Percentiles rank a stretch among this genome's conserved stretches.
Conservation (phyloP, 2,329 filamentous ascomycete genomes). For the Claviceps africana region DNA sequence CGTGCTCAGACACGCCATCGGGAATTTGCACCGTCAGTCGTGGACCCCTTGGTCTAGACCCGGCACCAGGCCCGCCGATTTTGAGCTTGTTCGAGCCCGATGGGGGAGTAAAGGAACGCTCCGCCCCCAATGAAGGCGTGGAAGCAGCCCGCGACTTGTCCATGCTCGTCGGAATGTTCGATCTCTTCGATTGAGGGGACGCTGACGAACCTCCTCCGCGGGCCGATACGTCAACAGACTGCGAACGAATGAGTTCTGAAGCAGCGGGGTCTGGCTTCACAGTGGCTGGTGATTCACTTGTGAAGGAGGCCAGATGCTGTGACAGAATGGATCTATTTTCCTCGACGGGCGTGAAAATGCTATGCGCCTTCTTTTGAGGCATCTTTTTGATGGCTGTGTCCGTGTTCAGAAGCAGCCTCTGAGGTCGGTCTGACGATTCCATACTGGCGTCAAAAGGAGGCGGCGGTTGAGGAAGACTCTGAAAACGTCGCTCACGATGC, state of each 20-base stretch:
- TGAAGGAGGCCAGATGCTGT: constrained; percentile 62
- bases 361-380: constrained; percentile 68
- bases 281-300: constrained; percentile 33
- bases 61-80: constrained; percentile 36
- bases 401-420: constrained; percentile 35
- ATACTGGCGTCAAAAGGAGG: constrained; percentile 32
- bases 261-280: constrained; percentile 22
- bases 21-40: constrained; percentile 90
- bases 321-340: constrained; percentile 79
- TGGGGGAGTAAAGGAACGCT: constrained; percentile 53
- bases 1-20: constrained; percentile 69
- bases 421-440: constrained; percentile 33
- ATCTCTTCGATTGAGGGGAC: constrained; percentile 40
- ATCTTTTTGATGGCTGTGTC: constrained; percentile 44
- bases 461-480: constrained; percentile 34
- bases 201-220: constrained; percentile 36
- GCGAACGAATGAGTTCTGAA: constrained; percentile 31
- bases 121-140: constrained; percentile 46
- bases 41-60: constrained; percentile 61
- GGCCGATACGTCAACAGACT: constrained; percentile 49
- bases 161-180: constrained; percentile 32
- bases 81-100: constrained; percentile 66
- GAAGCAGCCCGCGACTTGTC: constrained; percentile 35
- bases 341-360: constrained; percentile 95
- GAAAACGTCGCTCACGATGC: constrained; percentile 28